A percentile compares a stretch with the other conserved stretches of the same genome.
These are phyloP conservation scores for Coemansia nantahalensis DNA, from an alignment of 192 early-diverging fungal species.

Conservation along the genomic window DNA sequence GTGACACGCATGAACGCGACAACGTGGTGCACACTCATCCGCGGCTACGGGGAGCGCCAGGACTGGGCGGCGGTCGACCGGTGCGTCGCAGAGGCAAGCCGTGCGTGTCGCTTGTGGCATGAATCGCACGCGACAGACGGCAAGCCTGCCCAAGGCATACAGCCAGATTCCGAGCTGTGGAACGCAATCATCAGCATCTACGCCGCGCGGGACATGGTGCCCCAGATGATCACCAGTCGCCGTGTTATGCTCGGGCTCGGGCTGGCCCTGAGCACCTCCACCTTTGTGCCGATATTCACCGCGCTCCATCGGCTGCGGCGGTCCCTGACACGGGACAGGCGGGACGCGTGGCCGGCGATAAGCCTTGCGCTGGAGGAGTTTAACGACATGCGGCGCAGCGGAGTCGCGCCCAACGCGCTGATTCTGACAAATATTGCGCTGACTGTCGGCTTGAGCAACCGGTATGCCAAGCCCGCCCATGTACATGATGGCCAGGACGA, in stretches of 20 bases:
- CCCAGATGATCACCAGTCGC: slow-evolving; percentile 32
- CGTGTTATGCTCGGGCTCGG: slow-evolving; percentile 24
- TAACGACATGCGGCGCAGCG: slow-evolving; percentile 21
- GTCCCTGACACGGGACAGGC: slow-evolving; percentile 5
- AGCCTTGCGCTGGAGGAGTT: slow-evolving; percentile 29
- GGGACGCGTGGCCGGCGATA: slow-evolving; percentile 18
- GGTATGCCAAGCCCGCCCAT: background rate
- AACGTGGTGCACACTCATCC: slow-evolving; percentile 41
- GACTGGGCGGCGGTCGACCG: slow-evolving; percentile 40
- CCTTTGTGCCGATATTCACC: slow-evolving; percentile 36
- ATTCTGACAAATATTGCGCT: slow-evolving; percentile 38
- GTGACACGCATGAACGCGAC: slow-evolving; percentile 42
- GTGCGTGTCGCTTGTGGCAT: slow-evolving; percentile 22
- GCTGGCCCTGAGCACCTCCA: slow-evolving; percentile 12
- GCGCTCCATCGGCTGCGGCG: slow-evolving; percentile 33
- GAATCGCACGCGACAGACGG: slow-evolving; percentile 1
- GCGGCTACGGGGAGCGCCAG: slow-evolving; percentile 26
- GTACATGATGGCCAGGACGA: background rate
- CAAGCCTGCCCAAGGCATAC: slow-evolving; percentile 1
- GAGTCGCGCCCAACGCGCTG: slow-evolving; percentile 14
- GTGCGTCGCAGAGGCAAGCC: slow-evolving; percentile 16
- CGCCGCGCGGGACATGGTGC: slow-evolving; percentile 35
- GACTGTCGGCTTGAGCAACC: slow-evolving; percentile 32
- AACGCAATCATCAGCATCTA: slow-evolving; percentile 29
- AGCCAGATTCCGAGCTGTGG: slow-evolving; percentile 35